Conservation (phyloP, 1,284 basidiomycete genomes). For the Leccinum holopus region DNA sequence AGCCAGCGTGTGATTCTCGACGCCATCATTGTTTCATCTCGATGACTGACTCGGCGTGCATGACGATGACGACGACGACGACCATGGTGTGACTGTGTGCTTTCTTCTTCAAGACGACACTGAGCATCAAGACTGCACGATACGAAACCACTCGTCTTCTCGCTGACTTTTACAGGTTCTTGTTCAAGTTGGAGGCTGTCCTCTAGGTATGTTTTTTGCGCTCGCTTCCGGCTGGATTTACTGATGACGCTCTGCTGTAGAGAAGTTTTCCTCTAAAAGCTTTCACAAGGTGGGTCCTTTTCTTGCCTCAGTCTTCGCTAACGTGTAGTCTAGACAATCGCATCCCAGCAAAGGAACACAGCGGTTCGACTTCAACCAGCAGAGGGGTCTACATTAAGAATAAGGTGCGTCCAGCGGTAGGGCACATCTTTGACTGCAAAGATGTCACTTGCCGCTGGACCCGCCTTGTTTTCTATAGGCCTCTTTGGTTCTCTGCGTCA, state of each 20-base stretch:
- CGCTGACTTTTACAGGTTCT: background rate
- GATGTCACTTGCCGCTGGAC: conserved; percentile 25
- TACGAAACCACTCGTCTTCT: background rate
- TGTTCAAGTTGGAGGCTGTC: background rate
- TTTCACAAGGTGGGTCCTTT: background rate
- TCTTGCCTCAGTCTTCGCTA: background rate
- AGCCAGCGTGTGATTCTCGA: background rate
- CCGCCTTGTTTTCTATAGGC: conserved; percentile 10
- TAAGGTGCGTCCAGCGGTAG: conserved; percentile 29
- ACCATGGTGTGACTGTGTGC: background rate
- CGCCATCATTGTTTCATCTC: background rate
- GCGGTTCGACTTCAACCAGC: too few relatives aligned
- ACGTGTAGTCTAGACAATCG: background rate
- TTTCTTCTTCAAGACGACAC: conserved; percentile 1
- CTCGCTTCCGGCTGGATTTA: background rate
- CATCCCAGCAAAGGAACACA: background rate
- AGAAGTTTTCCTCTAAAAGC: background rate
- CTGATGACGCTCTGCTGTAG: background rate
- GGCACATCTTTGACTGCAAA: conserved; percentile 12
- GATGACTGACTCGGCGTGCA: background rate
- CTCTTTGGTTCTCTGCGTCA: background rate
- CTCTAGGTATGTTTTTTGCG: background rate
- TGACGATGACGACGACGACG: background rate
- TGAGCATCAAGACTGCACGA: background rate
- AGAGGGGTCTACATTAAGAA: conserved; percentile 2